These are phyloP conservation scores for Fusarium mexicanum DNA, from an alignment of 2,329 filamentous ascomycete genomes.

Conservation along the genomic window DNA sequence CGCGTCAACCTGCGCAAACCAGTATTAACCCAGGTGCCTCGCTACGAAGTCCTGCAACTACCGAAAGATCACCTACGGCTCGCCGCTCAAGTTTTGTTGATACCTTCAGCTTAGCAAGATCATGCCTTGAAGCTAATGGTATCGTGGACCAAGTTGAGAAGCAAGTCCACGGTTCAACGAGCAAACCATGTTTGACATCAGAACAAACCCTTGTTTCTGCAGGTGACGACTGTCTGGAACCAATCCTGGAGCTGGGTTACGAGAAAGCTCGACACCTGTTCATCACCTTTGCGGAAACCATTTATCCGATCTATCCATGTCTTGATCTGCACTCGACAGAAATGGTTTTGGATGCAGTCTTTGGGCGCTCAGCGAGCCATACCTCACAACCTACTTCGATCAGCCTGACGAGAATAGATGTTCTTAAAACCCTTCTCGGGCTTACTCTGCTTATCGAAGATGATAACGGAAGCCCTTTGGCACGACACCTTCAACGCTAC, in stretches of 20 bases:
- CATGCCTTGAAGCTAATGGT: not conserved
- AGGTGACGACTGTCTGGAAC: not conserved
- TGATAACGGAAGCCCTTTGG: accelerated
- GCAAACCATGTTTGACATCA: not conserved
- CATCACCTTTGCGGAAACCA: accelerated
- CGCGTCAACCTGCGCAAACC: accelerated
- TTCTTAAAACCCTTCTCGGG: not conserved
- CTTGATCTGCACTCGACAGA: not conserved
- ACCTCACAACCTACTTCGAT: not conserved
- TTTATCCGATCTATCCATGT: not conserved
- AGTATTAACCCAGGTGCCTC: not conserved
- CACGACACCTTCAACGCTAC: accelerated
- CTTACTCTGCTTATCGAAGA: not conserved
- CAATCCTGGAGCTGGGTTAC: accelerated
- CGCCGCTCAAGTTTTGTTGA: not conserved
- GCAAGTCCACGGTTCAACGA: not conserved
- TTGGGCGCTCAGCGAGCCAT: not conserved
- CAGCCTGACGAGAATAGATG: accelerated
- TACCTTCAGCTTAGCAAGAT: not conserved
- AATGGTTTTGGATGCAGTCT: not conserved
- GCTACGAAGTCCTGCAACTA: not conserved
- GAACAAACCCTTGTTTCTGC: not conserved
- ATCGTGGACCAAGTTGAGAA: not conserved
- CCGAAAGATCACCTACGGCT: accelerated
- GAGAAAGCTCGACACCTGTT: accelerated